Base-by-base conservation (phyloP, 2,329 filamentous ascomycete genomes). In the Alternaria ventricosa region DNA sequence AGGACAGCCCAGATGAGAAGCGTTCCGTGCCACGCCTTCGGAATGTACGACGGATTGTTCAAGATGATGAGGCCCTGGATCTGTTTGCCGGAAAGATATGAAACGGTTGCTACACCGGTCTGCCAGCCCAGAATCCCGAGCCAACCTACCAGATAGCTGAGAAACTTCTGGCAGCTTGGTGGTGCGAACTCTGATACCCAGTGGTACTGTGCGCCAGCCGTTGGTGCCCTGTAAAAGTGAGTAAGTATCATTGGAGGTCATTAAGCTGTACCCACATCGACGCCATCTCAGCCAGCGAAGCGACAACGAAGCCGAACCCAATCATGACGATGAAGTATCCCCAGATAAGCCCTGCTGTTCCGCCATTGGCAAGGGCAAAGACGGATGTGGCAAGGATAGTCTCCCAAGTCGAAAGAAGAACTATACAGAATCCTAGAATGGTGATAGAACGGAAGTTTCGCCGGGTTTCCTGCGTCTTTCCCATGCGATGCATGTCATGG, bases 121-220 rank as follows among this genome's bases (percentile, higher is more conserved):
- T 84, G 83, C 83, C 83, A 85, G 8, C 78, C 78, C 6, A 85
- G 66, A 1, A 81, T 79, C 0, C 77, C 80, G 66, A 83, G 80
- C 83, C 83, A 85, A 3, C 83, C 80, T 12, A 79, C 68, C 8
- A 72, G 47, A 60, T 82, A 83, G 49, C 77, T 80, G 12, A 82
- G 68, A n/a, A 80, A 75, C 47, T 77, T 80, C 55, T 83, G 81
- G 20, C 71, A 70, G 6, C 65, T 69, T 3, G 62, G 69, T 1
- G 81, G 81, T 5, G 80, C 79, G 20, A 82, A 79, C 51, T 82
- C 79, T 12, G 58, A 66, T 13, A 74, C 70, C 73, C 71, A 73
- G 58, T 74, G 73, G 56, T 76, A 78, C 56, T 78, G 74, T 3
- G 76, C 78, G 11, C 78, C 78, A 15, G 72, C 67, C 3, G 72